Evolutionary conservation across 73 alveolate species (phyloP), one percentile per base, ranked within the genome.

Genomic region (Stentor coeruleus): DNA sequence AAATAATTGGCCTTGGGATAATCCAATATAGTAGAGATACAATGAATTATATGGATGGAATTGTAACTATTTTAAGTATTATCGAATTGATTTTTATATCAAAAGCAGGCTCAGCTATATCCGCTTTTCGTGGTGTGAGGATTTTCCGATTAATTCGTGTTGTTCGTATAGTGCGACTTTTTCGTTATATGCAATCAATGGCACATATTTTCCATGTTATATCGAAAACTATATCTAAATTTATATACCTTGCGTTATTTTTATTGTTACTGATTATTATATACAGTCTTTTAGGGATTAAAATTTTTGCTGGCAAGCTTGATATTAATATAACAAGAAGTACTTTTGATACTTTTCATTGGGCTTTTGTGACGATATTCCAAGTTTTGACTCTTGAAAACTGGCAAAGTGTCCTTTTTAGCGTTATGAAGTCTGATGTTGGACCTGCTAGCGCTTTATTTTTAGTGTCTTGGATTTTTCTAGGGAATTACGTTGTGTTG

Each of bases 401-500:
- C 73, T 91, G 96, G 94, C 74, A 91, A 38, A 73, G 39, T 38
- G 88, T 89, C 14, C 58, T 91, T n/a, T 91, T 60, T 75, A 74
- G 49, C 59, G 26, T 82, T 37, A 30, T 84, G 11, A 40, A 89
- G 35, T 42, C 91, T 49, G 20, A 49, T 20, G 59, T 35, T 4
- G 72, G 81, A 3, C 77, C 40, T 6, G 73, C 88, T 2, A 37
- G 87, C 11, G 59, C 93, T n/a, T 38, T 86, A 14, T 38, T 87
- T 49, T 95, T 92, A 72, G 87, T 93, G 74, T 81, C 95, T 38
- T 88, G 99, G 99, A 96, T 97, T 15, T 89, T 95, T 84, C 83
- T 97, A 20, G 99, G 99, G 49, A 95, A 96, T 87, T 95, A 86
- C 81, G 94, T 95, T 36, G 91, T 97, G 4, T 89, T 97, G 77